Conservation (phyloP, 495 filamentous ascomycete species). For the Sabuloglossum arenarium region DNA sequence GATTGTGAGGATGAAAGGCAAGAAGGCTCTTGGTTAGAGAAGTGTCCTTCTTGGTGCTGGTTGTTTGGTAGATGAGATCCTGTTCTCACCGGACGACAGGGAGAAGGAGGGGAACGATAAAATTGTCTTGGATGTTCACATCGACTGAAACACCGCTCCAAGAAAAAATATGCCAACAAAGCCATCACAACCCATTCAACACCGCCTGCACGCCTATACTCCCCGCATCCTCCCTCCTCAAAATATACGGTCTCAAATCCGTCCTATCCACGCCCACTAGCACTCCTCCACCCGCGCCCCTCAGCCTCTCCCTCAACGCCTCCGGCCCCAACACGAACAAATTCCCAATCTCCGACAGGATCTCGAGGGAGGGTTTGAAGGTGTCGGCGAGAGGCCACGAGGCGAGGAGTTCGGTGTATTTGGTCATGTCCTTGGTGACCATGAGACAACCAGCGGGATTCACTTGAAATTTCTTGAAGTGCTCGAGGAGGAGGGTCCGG, state of each 20-base stretch:
- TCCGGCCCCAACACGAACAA: conserved; percentile 88
- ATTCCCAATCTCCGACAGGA: conserved; percentile 84
- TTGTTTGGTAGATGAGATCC: no score
- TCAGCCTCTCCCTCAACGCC: conserved; percentile 62
- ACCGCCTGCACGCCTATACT: conserved; percentile 65
- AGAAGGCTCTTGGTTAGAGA: no score
- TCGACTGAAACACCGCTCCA: no score
- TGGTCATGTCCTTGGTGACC: conserved; percentile 87
- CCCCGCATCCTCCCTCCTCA: conserved; percentile 60
- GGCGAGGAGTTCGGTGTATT: conserved; percentile 64
- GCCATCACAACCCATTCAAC: conserved; percentile 23
- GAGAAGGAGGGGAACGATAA: no score
- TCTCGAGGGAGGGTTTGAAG: conserved; percentile 51
- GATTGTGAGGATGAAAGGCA: no score
- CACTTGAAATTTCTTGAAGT: conserved; percentile 84
- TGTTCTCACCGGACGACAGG: no score
- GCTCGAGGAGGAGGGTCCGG: conserved; percentile 59
- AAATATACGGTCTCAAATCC: conserved; percentile 68
- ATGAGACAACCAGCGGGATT: conserved; percentile 83
- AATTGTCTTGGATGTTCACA: no score
- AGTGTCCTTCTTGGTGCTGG: no score
- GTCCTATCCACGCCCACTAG: conserved; percentile 34
- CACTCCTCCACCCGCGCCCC: conserved; percentile 20
- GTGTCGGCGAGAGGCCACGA: conserved; percentile 59
- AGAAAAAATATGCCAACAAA: no score